Percentiles rank a stretch among this genome's conserved stretches.
phyloP scores from a whole-genome alignment of 192 early-diverging fungal species.

The Chytriomyces confervae region DNA sequence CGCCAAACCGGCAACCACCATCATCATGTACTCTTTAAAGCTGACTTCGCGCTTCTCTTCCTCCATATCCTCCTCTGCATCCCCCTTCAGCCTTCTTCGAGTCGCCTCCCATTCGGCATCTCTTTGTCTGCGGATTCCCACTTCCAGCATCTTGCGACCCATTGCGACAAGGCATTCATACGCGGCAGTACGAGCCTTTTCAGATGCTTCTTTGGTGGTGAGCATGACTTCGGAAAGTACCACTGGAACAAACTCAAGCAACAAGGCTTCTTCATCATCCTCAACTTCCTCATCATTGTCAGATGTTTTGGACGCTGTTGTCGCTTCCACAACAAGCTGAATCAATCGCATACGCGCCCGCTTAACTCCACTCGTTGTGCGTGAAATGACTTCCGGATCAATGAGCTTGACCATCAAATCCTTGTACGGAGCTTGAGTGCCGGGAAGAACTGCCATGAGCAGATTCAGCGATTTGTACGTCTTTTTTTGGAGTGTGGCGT shows the following conservation, averaged over 20 bases:
- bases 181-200: conserved; percentile 80
- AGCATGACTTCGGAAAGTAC: conserved; percentile 91
- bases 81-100: not conserved
- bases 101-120: conserved; percentile 32
- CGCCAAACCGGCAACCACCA: conserved; percentile 93
- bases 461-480: conserved; percentile 85
- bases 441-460: conserved; percentile 40
- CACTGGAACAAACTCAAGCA: conserved; percentile 85
- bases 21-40: conserved; percentile 82
- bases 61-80: conserved; percentile 30
- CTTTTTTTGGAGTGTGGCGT: conserved; percentile 89
- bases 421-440: conserved; percentile 31
- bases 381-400: conserved; percentile 66
- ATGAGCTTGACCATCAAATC: conserved; percentile 72
- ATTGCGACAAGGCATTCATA: conserved; percentile 87
- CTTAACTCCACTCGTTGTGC: conserved; percentile 72
- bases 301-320: conserved; percentile 59
- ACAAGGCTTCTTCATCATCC: conserved; percentile 32
- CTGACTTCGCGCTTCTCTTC: conserved; percentile 44
- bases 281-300: not conserved
- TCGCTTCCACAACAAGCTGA: conserved; percentile 62
- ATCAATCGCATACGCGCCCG: conserved; percentile 80
- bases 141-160: conserved; percentile 82
- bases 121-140: conserved; percentile 28
- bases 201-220: conserved; percentile 90